Evolutionary conservation across 495 filamentous ascomycete species (phyloP).

Genomic region (Tirmania nivea): DNA sequence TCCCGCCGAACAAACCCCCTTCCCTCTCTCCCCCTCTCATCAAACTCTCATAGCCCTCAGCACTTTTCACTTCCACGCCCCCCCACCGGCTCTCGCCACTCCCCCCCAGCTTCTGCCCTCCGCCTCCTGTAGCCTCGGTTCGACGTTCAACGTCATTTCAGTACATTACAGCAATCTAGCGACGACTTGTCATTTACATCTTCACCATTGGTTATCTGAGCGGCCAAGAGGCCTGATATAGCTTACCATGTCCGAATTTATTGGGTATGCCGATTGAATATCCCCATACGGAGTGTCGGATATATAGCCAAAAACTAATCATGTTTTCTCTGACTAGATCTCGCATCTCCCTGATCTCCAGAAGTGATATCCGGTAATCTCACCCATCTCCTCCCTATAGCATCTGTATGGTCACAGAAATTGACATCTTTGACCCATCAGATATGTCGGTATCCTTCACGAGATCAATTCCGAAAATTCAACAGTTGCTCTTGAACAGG

Average conservation of each 20-base stretch:
- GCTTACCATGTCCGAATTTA: constrained; percentile 38
- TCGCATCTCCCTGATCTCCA: constrained; percentile 78
- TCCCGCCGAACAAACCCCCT: constrained; percentile 1
- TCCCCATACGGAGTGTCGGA: neutral
- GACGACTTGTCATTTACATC: constrained; percentile 4
- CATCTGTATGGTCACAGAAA: constrained; percentile 12
- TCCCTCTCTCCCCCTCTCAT: constrained; percentile 3
- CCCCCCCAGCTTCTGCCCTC: neutral
- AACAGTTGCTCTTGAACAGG: constrained; percentile 89
- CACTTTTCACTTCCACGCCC: constrained; percentile 1
- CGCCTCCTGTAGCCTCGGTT: neutral
- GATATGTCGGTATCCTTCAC: constrained; percentile 87
- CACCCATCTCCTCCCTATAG: neutral
- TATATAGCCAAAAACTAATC: neutral
- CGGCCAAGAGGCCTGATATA: constrained; percentile 7
- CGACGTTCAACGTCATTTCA: neutral
- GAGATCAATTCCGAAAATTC: constrained; percentile 95
- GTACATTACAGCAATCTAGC: neutral
- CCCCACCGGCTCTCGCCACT: constrained; percentile 4
- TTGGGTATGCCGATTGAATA: constrained; percentile 24
- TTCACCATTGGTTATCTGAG: constrained; percentile 8
- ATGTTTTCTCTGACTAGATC: constrained; percentile 34
- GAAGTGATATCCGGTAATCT: constrained; percentile 80
- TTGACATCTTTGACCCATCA: constrained; percentile 20
- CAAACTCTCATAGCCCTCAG: constrained; percentile 1